These are phyloP conservation scores for Zopfia rhizophila DNA, from an alignment of 2,329 filamentous ascomycete species.

Conservation along the genomic window DNA sequence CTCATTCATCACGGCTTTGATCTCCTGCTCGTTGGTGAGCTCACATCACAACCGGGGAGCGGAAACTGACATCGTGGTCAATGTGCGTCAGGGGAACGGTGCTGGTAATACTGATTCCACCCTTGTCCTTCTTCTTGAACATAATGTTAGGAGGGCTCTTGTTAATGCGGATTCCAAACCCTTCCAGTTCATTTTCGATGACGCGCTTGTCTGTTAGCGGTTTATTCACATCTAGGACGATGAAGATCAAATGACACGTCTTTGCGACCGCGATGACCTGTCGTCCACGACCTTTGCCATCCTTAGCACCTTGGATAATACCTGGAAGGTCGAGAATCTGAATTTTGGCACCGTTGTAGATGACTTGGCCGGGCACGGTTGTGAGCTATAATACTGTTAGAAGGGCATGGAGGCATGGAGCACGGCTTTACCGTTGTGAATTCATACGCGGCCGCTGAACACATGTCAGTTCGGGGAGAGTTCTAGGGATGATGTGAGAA, in stretches of 20 bases:
- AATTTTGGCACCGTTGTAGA: conserved; percentile 96
- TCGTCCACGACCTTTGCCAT: conserved; percentile 95
- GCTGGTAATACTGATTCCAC: conserved; percentile 94
- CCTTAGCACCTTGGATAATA: conserved; percentile 98
- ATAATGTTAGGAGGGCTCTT: conserved; percentile 97
- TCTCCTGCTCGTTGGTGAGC: conserved; percentile 66
- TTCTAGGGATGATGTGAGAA: background rate
- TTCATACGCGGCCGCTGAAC: conserved; percentile 86
- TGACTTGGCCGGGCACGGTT: conserved; percentile 93
- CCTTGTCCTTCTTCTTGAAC: conserved; percentile 99
- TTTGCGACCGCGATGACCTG: conserved; percentile 99
- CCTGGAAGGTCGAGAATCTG: conserved; percentile 98
- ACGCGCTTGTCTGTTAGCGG: conserved; percentile 95
- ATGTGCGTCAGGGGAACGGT: conserved; percentile 93
- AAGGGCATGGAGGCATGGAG: background rate
- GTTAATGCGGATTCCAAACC: conserved; percentile 97
- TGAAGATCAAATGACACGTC: conserved; percentile 98
- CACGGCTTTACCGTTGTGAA: conserved; percentile 80
- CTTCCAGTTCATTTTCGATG: conserved; percentile 94
- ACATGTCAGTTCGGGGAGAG: conserved; percentile 19
- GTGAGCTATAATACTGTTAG: conserved; percentile 67
- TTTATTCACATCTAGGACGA: conserved; percentile 98
- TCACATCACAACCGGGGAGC: conserved; percentile 4
- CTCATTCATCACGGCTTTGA: conserved; percentile 97
- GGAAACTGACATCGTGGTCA: conserved; percentile 73